Evolutionary conservation across 2,329 filamentous ascomycete species (phyloP), one percentile per base, ranked within the genome.

Genomic region (Lachnellula suecica): DNA sequence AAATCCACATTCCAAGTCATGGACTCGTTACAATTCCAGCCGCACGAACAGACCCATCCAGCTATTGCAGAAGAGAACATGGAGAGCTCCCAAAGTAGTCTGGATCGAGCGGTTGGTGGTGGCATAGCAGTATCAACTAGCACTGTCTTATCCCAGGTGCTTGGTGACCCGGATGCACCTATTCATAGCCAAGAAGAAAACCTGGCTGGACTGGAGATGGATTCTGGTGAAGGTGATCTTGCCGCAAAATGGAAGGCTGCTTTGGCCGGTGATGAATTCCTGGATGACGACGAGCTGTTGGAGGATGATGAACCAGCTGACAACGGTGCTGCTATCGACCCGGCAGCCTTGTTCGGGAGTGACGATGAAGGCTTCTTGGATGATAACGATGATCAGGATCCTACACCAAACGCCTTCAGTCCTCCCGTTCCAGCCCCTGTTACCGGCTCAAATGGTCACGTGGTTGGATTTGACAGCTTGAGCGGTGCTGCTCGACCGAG

Each of bases 291-390:
- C 22, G 77, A 77, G 22, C 79, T 85, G 38, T 75, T 89, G 11
- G 81, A 83, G 9, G 83, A 89, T 27, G 71, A 77, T 13, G 66
- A 63, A 13, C 49, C 70, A 13, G 31, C 37, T 9, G 41, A 50
- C 1, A 47, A 52, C 31, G 46, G 49, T 17, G 22, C 68, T 23
- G 77, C 77, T 48, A 64, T 88, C 17, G 85, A 89, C 59, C 78
- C 84, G 1, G 74, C 81, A 23, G 78, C 79, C 1, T 84, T 93
- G 60, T 85, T 92, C 58, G 84, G 88, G 42, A 92, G 92, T 60
- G 92, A 96, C 67, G 89, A 89, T 59, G 88, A 92, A 64, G 91
- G 90, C 0, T 88, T 97, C 54, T 74, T 97, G 9, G 86, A 96
- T 6, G 91, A 69, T 24, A 58, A 44, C 9, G 60, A 62, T 34